Percentiles rank a stretch among this genome's conserved stretches.
Evolutionary conservation across 2,329 filamentous ascomycete species (phyloP).

Genomic region (Aspergillus unguis): DNA sequence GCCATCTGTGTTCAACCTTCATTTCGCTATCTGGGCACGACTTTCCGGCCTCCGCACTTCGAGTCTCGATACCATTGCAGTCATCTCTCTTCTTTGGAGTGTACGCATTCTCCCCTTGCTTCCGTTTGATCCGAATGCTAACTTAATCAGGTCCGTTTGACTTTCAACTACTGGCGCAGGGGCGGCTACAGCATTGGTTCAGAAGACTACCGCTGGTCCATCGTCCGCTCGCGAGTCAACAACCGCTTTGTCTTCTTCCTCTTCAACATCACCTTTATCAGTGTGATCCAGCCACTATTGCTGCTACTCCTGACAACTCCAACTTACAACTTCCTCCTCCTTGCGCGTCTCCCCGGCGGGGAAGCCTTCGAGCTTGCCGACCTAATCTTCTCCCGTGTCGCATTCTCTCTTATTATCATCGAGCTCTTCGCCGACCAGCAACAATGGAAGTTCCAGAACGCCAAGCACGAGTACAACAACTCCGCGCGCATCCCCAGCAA

Average conservation of each 20-base stretch:
- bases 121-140: constrained; percentile 16
- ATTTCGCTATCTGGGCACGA: constrained; percentile 81
- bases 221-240: constrained; percentile 64
- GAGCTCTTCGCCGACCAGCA: constrained; percentile 86
- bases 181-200: constrained; percentile 85
- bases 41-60: constrained; percentile 66
- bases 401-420: constrained; percentile 58
- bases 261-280: constrained; percentile 88
- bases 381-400: constrained; percentile 52
- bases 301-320: constrained; percentile 76
- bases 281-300: constrained; percentile 75
- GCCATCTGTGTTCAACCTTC: constrained; percentile 79
- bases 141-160: constrained; percentile 64
- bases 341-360: constrained; percentile 59
- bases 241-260: constrained; percentile 77
- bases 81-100: constrained; percentile 74
- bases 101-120: constrained; percentile 47
- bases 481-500: constrained; percentile 65
- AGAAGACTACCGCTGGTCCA: constrained; percentile 92
- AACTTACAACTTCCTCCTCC: constrained; percentile 76
- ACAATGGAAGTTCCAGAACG: constrained; percentile 84
- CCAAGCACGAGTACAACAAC: constrained; percentile 72
- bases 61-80: constrained; percentile 68
- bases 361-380: constrained; percentile 59
- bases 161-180: constrained; percentile 95